phyloP scores from a whole-genome alignment of 768 basidiomycete genomes.

The Trichaptum fuscoviolaceum region DNA sequence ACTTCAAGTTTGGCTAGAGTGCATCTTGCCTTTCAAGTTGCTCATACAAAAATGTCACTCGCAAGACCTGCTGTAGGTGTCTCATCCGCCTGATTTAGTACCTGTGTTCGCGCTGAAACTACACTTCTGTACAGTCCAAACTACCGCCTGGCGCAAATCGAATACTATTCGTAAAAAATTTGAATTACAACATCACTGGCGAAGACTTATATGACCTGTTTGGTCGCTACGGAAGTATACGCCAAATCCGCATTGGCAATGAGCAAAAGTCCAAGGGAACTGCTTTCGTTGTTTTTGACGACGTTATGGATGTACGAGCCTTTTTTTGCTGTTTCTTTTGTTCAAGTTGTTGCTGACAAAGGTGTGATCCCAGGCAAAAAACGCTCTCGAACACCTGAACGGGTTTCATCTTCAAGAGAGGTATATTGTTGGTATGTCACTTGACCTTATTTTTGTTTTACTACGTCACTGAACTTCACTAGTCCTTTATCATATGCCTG shows the following conservation, averaged over 20 bases:
- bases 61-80: conserved; percentile 62
- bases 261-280: conserved; percentile 92
- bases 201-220: conserved; percentile 96
- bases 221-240: conserved; percentile 93
- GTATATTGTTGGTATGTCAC: conserved; percentile 72
- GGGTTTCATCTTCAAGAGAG: conserved; percentile 98
- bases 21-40: conserved; percentile 1
- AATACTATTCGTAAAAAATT: conserved; percentile 89
- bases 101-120: neutral
- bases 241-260: conserved; percentile 91
- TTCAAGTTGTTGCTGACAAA: conserved; percentile 14
- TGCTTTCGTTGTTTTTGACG: conserved; percentile 94
- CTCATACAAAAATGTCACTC: conserved; percentile 46
- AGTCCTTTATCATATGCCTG: conserved; percentile 96
- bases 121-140: conserved; percentile 49
- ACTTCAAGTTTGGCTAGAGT: neutral
- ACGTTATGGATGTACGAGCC: conserved; percentile 84
- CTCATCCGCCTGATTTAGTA: conserved; percentile 3
- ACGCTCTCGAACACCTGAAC: conserved; percentile 93
- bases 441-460: neutral
- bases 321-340: conserved; percentile 4
- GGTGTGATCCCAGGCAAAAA: conserved; percentile 66
- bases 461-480: conserved; percentile 1
- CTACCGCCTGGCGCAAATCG: conserved; percentile 90
- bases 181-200: conserved; percentile 89